Evolutionary conservation across 2,329 filamentous ascomycete genomes (phyloP).

Genomic region (Cadophora sp.): DNA sequence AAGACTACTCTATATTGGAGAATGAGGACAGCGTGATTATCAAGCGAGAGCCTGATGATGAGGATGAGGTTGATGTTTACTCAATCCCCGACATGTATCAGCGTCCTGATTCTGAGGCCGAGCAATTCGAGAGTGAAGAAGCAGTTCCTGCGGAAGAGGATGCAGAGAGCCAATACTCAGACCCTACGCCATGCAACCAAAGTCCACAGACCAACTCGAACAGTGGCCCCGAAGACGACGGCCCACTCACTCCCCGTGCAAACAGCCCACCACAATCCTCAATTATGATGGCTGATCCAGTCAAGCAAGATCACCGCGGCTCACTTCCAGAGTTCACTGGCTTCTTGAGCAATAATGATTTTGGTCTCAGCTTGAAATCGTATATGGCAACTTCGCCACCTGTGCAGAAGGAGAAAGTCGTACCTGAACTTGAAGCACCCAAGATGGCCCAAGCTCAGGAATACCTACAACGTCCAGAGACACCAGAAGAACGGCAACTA

Average conservation of each 20-base stretch:
- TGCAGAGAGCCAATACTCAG: conserved; percentile 58
- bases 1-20: conserved; percentile 67
- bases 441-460: conserved; percentile 41
- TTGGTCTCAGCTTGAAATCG: conserved; percentile 60
- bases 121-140: conserved; percentile 31
- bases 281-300: conserved; percentile 26
- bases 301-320: conserved; percentile 34
- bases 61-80: conserved; percentile 70
- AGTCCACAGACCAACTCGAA: conserved; percentile 36
- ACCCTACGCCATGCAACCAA: conserved; percentile 44
- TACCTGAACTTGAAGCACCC: conserved; percentile 27
- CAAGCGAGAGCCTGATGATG: conserved; percentile 67
- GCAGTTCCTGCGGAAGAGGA: conserved; percentile 35
- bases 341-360: conserved; percentile 57
- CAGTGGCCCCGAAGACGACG: conserved; percentile 54
- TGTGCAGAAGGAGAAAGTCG: conserved; percentile 35
- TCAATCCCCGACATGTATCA: conserved; percentile 72
- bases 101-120: conserved; percentile 54
- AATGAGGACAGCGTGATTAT: conserved; percentile 67
- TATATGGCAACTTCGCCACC: conserved; percentile 58
- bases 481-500: conserved; percentile 41
- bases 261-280: conserved; percentile 47
- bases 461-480: conserved; percentile 38
- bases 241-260: conserved; percentile 58
- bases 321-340: conserved; percentile 55